Evolutionary conservation across 2,329 filamentous ascomycete genomes (phyloP).

Genomic region (Dendryphion nanum): DNA sequence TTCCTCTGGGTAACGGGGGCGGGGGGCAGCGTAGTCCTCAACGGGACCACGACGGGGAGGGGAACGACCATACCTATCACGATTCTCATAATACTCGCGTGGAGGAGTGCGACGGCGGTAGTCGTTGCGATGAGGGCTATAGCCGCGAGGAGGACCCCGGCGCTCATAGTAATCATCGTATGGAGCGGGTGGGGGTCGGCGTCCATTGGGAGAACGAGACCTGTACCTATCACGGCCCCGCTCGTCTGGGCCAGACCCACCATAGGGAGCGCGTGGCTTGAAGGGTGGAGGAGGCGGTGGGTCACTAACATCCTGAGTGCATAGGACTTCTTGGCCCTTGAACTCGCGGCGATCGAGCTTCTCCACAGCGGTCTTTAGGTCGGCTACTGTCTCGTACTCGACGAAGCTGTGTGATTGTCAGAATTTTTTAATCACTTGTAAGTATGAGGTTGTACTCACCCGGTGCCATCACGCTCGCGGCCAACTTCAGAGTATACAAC

Average conservation of each 20-base stretch:
- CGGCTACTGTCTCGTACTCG: slow-evolving; percentile 90
- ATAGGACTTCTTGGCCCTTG: slow-evolving; percentile 83
- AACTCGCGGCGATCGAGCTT: slow-evolving; percentile 93
- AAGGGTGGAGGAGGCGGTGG: slow-evolving; percentile 37
- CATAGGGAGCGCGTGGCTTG: slow-evolving; percentile 34
- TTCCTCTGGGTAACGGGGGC: slow-evolving; percentile 68
- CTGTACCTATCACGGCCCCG: slow-evolving; percentile 70
- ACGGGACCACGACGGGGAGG: slow-evolving; percentile 66
- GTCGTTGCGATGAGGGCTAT: slow-evolving; percentile 82
- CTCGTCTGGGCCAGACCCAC: slow-evolving; percentile 56
- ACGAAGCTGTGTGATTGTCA: slow-evolving; percentile 68
- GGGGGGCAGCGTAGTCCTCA: slow-evolving; percentile 70
- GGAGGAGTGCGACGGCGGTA: slow-evolving; percentile 78
- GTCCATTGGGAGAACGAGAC: slow-evolving; percentile 69
- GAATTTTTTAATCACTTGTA: slow-evolving; percentile 2
- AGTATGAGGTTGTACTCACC: too few relatives aligned
- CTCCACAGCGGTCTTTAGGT: slow-evolving; percentile 87
- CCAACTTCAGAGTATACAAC: slow-evolving; percentile 97
- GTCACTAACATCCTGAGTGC: slow-evolving; percentile 74
- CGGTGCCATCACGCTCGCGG: slow-evolving; percentile 87
- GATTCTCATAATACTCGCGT: slow-evolving; percentile 83
- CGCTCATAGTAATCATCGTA: slow-evolving; percentile 73
- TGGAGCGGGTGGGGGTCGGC: slow-evolving; percentile 64
- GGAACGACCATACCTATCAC: slow-evolving; percentile 59
- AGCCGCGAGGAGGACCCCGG: slow-evolving; percentile 76